phyloP scores from a whole-genome alignment of 192 early-diverging fungal species.

The Podila epicladia region DNA sequence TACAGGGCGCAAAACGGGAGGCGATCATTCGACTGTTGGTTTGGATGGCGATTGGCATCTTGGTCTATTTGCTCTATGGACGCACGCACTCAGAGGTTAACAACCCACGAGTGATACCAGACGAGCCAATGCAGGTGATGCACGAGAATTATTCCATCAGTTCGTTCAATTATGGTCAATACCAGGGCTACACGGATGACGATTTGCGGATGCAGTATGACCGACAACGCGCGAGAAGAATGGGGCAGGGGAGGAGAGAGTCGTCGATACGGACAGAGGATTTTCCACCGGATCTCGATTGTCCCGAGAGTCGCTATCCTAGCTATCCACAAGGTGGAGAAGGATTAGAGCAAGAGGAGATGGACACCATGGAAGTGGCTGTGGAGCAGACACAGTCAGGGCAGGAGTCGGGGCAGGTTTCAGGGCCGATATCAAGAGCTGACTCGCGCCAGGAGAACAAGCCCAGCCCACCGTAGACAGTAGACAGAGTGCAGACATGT shows the following conservation, averaged over 20 bases:
- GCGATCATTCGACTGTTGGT: constrained; percentile 79
- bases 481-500: not conserved
- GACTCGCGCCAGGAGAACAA: constrained; percentile 4
- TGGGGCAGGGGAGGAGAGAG: not conserved
- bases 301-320: not conserved
- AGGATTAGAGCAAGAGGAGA: not conserved
- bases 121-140: constrained; percentile 31
- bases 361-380: not conserved
- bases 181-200: constrained; percentile 23
- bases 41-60: constrained; percentile 82
- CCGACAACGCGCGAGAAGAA: constrained; percentile 22
- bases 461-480: not conserved
- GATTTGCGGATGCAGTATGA: constrained; percentile 36
- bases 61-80: constrained; percentile 80
- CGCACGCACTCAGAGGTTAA: constrained; percentile 67
- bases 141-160: constrained; percentile 26
- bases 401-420: not conserved
- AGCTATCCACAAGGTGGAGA: not conserved
- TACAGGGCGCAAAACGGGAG: constrained; percentile 70
- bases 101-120: constrained; percentile 29
- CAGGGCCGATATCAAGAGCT: constrained; percentile 2
- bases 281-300: not conserved
- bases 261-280: not conserved
- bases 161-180: not conserved
- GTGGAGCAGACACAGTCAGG: not conserved